Percentiles rank a stretch among this genome's conserved stretches.
Evolutionary conservation across 1,284 basidiomycete genomes (phyloP).

Genomic region (Ganoderma boninense): DNA sequence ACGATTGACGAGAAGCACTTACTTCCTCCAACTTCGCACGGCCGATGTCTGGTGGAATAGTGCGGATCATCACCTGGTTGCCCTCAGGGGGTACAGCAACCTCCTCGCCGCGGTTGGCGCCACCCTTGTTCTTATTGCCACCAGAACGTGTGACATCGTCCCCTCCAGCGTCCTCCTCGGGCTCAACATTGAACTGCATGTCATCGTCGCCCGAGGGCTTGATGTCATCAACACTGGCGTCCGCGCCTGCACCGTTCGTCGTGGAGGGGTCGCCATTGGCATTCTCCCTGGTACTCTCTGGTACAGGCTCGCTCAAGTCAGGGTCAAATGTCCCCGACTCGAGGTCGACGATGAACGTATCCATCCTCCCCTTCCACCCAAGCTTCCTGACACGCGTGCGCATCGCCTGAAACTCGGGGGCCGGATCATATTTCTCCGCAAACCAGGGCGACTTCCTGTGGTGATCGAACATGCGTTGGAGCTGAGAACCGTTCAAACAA

Average conservation of each 20-base stretch:
- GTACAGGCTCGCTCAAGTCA: slow-evolving; percentile 66
- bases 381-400: slow-evolving; percentile 81
- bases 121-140: slow-evolving; percentile 67
- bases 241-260: slow-evolving; percentile 43
- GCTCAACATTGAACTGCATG: slow-evolving; percentile 69
- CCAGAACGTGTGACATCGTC: slow-evolving; percentile 55
- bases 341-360: slow-evolving; percentile 79
- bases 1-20: slow-evolving; percentile 32
- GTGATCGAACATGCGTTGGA: slow-evolving; percentile 92
- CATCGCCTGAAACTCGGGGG: slow-evolving; percentile 70
- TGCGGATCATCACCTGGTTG: slow-evolving; percentile 93
- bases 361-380: slow-evolving; percentile 80
- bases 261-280: slow-evolving; percentile 39
- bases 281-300: slow-evolving; percentile 55
- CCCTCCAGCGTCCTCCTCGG: slow-evolving; percentile 73
- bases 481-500: slow-evolving; percentile 49
- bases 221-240: slow-evolving; percentile 53
- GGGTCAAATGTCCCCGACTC: slow-evolving; percentile 87
- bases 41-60: slow-evolving; percentile 90
- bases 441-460: slow-evolving; percentile 95
- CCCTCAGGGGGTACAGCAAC: slow-evolving; percentile 80
- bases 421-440: slow-evolving; percentile 89
- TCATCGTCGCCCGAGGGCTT: slow-evolving; percentile 42
- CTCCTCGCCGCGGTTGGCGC: slow-evolving; percentile 71
- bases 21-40: slow-evolving; percentile 90